Evolutionary conservation across 1,139 yeast species (phyloP), one percentile per base, ranked within the genome.

Genomic region (Suhomyces coccinellae): DNA sequence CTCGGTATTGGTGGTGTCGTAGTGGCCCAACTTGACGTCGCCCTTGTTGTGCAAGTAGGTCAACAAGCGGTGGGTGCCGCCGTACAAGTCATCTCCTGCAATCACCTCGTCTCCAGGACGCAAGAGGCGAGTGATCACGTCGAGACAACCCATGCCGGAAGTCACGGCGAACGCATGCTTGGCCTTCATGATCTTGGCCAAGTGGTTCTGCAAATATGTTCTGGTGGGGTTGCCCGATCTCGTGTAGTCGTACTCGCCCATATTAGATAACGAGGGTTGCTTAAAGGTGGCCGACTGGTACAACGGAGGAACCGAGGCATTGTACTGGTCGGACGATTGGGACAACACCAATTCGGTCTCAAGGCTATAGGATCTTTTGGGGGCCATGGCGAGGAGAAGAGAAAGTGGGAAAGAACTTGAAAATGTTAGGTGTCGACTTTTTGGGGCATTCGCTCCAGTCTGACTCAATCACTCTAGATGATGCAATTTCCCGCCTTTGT

Each of bases 211-310:
- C 48, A 89, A 70, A 40, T 81, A 80, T 0, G 95, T 81, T 65
- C 97, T 76, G 1, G 97, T 88, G 27, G 97, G 97, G 65, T 90
- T 90, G 3, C 97, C 97, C n/a, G 95, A 85, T 58, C 97, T 75
- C 0, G 97, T 88, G 65, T 90, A 90, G 65, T 90, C 97, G 63
- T 86, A 90, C 58, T 83, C 86, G 6, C 95, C 93, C 86, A 86
- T 82, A 55, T 85, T 83, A 36, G 81, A 60, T 68, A 87, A 71
- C 6, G 89, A 83, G 36, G 78, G 80, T 64, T 88, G 95, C 65
- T 89, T 90, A 70, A 91, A 91, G 10, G 98, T 91, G 13, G 98
- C 96, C 1, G 95, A 82, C 64, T 88, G 96, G 67, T 91, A 91
- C 44, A 91, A 75, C 8, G 98, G 97, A 14, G 95, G 87, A 27